Evolutionary conservation across 139 green algal genomes (phyloP), one percentile per base, ranked within the genome.

Genomic region (Spirogloea muscicola): DNA sequence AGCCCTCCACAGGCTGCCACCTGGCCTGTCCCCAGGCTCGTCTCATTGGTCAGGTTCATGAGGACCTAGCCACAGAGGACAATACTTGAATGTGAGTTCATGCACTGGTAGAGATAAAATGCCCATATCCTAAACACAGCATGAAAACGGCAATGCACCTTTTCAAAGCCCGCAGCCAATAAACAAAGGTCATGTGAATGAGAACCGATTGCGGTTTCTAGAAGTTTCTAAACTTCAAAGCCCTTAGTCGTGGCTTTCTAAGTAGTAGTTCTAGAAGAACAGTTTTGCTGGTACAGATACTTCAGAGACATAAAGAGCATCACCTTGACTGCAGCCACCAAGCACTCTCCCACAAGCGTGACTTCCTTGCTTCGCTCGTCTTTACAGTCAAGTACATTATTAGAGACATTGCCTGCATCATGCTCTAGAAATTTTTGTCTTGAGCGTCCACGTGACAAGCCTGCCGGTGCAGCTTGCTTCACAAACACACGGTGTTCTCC

Each of bases 41-140:
- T 76, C 7, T 76, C 67, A 74, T 76, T 76, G n/a, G 67, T 76
- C 16, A 76, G 52, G 57, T 76, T 76, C 67, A 76, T 76, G 3
- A 76, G 49, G 25, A 76, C 67, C 67, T 76, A 55, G 29, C 13
- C 9, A 64, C 13, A 64, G 10, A 13, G 13, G 13, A 25, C 10
- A 10, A 51, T n/a, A n/a, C n/a, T n/a, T n/a, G n/a, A n/a, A n/a
- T n/a, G n/a, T n/a, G n/a, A n/a, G n/a, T n/a, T n/a, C n/a, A n/a
- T n/a, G 43, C 43, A 51, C 10, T 13, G 13, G 43, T 13, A 10
- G 43, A 51, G 43, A 13, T 51, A 51, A 10, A 13, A 51, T 13
- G 43, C 10, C 13, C 43, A 51, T 10, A 51, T 10, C 10, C 43
- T 51, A 25, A 13, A 10, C 10, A 13, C 43, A n/a, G n/a, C n/a